Base-by-base conservation (phyloP, 768 basidiomycete species). In the Sistotremastrum niveocremeum region DNA sequence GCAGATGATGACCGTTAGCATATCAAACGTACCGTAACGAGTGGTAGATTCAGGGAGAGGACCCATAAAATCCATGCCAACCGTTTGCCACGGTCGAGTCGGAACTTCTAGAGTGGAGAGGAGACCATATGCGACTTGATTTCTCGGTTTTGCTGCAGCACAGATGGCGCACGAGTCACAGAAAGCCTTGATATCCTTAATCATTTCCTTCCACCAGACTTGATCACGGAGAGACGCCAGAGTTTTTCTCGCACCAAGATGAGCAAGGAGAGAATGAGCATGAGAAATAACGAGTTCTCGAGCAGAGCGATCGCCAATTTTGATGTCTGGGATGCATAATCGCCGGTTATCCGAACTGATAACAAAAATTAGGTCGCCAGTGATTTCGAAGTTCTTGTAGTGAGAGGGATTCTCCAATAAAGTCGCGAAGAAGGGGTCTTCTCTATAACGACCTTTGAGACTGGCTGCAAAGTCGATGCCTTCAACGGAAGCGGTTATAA, bases 141-240 rank as follows among this genome's bases (percentile, higher is more conserved):
- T 58, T 9, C 10, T 30, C 1, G 54, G 37, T 44, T 62, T 62
- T 8, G 45, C 46, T 5, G 31, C 33, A 9, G 41, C 44, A 42
- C 61, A 62, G 11, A 49, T 51, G 4, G 10, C 3, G 43, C 61
- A 62, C 4, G 53, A 47, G 2, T 55, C 48, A 41, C 65, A 66
- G 37, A 41, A 68, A 0, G 49, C 45, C 4, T 55, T 42, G 0
- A 60, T 49, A 31, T 70, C 65, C 0, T 33, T 4, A 0, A 51
- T 56, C 45, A 70, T 62, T 0, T 54, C 46, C n/a, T 61, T 61
- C 69, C 69, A 69, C 66, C 68, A 70, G 0, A 67, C 60, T 5
- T 64, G 47, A 28, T 65, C 57, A 4, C 56, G 38, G 0, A 69
- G 52, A 33, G 62, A 64, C 1, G 46, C 34, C 0, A 68, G 10